Conservation (phyloP, 1,284 basidiomycete species). For the Polyporus tsugae region DNA sequence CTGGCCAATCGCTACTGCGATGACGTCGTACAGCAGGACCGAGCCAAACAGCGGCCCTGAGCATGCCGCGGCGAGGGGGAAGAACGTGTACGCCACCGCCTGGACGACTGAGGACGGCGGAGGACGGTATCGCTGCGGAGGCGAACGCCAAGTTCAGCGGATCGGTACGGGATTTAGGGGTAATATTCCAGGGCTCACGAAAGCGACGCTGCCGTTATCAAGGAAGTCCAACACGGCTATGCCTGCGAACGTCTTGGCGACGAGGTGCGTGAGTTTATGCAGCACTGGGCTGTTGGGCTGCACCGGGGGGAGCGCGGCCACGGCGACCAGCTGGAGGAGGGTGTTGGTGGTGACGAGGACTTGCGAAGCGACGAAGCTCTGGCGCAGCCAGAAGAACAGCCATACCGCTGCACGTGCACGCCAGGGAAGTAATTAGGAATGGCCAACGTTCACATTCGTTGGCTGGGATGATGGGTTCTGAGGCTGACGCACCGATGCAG, state of each 20-base stretch:
- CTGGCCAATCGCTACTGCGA: slow-evolving; percentile 41
- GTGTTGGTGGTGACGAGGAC: slow-evolving; percentile 45
- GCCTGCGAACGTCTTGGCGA: slow-evolving; percentile 45
- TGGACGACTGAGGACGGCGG: slow-evolving; percentile 36
- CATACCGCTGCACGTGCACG: slow-evolving; percentile 40
- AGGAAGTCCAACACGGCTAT: slow-evolving; percentile 46
- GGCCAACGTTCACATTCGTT: not conserved
- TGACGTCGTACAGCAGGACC: slow-evolving; percentile 40
- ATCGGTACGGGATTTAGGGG: not conserved
- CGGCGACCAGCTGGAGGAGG: slow-evolving; percentile 42
- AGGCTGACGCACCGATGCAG: slow-evolving; percentile 41
- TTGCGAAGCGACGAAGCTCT: slow-evolving; percentile 42
- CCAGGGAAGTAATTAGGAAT: too few relatives aligned
- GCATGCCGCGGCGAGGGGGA: slow-evolving; percentile 35
- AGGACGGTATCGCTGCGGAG: slow-evolving; percentile 29
- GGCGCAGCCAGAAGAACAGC: slow-evolving; percentile 46
- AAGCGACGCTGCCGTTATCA: slow-evolving; percentile 44
- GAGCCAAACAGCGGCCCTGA: slow-evolving; percentile 42
- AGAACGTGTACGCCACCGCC: slow-evolving; percentile 35
- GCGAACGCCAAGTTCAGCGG: not conserved
- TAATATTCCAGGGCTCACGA: slow-evolving; percentile 30
- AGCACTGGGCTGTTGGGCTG: slow-evolving; percentile 33
- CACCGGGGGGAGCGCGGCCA: slow-evolving; percentile 38
- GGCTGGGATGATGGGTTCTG: too few relatives aligned
- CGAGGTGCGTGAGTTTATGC: slow-evolving; percentile 41